Conservation (phyloP, 768 basidiomycete species). For the Psilocybe tampanensis region DNA sequence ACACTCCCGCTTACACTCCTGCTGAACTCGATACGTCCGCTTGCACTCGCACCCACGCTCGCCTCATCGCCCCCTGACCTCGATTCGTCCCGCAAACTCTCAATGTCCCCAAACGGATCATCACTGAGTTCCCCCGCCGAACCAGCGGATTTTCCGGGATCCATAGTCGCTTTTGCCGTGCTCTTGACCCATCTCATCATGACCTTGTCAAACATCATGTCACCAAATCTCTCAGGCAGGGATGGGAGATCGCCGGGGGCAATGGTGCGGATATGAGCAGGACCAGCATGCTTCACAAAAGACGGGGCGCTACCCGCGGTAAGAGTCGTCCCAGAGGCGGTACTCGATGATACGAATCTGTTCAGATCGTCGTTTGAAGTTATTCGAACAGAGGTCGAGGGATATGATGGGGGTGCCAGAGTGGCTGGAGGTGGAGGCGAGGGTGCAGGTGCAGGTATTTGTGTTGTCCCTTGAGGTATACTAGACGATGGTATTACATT, state of each 20-base stretch:
- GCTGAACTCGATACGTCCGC: conserved; percentile 1
- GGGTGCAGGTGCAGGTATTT: neutral
- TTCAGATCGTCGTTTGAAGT: conserved; percentile 73
- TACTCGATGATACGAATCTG: conserved; percentile 90
- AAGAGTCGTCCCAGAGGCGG: conserved; percentile 74
- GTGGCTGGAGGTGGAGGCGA: conserved; percentile 19
- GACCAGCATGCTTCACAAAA: conserved; percentile 83
- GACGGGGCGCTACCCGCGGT: conserved; percentile 76
- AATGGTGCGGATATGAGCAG: conserved; percentile 79
- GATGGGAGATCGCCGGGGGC: conserved; percentile 76
- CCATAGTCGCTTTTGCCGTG: conserved; percentile 36
- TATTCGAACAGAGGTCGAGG: conserved; percentile 53
- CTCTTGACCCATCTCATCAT: conserved; percentile 87
- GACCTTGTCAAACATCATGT: conserved; percentile 85
- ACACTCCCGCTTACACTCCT: neutral
- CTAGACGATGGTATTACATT: conserved; percentile 11
- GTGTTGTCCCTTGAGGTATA: conserved; percentile 8
- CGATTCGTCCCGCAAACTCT: conserved; percentile 76
- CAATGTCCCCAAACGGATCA: conserved; percentile 92
- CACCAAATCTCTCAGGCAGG: conserved; percentile 78
- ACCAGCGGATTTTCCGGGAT: conserved; percentile 29
- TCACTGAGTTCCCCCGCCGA: conserved; percentile 60
- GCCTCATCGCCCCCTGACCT: conserved; percentile 32
- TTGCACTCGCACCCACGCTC: conserved; percentile 10
- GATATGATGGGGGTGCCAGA: conserved; percentile 44